Base-by-base conservation (phyloP, 1,284 basidiomycete genomes). In the Melanopsichium pennsylvanicum region DNA sequence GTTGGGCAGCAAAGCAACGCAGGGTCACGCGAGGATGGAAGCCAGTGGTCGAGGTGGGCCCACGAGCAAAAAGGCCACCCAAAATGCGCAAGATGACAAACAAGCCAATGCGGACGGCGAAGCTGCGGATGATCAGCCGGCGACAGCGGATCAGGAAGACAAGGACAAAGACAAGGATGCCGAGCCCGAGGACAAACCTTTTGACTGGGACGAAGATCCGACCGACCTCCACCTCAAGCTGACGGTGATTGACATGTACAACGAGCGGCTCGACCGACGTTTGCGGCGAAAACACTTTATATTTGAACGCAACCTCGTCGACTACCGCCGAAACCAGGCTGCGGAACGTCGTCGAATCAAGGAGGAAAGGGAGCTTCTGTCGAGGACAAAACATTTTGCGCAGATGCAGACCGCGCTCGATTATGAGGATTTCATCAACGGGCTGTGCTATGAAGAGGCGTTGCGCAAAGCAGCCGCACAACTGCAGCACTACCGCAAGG, bases 361-460 rank as follows among this genome's bases (percentile, higher is more conserved):
- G 74, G 95, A 97, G 63, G 94, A 97, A 77, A 88, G 90, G 70
- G 95, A 98, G 66, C 87, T 97, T 48, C 82, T 94, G 18, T 88
- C 91, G 74, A 88, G 94, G 29, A 86, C 95, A 61, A 91, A 94
- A 74, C 92, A 93, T 15, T 96, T 97, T 82, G 89, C 95, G 21
- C 89, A 90, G 57, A 84, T 97, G 39, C 93, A 97, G 81, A 95
- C 93, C 0, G 89, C 91, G 1, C 87, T 90, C 57, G 94, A 98
- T 80, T 96, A 91, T 74, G 95, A 98, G 79, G 85, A 85, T 3
- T 91, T 98, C 76, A 85, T 90, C 25, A 87, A 93, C 19, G 94
- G 96, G 46, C 86, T 97, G 52, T 86, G 97, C 61, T 75, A 77
- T 54, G 78, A 81, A 48, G 79, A 81, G 43, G 76, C 76, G 21